Conservation (phyloP, 768 basidiomycete genomes). For the Scleroderma bovista region DNA sequence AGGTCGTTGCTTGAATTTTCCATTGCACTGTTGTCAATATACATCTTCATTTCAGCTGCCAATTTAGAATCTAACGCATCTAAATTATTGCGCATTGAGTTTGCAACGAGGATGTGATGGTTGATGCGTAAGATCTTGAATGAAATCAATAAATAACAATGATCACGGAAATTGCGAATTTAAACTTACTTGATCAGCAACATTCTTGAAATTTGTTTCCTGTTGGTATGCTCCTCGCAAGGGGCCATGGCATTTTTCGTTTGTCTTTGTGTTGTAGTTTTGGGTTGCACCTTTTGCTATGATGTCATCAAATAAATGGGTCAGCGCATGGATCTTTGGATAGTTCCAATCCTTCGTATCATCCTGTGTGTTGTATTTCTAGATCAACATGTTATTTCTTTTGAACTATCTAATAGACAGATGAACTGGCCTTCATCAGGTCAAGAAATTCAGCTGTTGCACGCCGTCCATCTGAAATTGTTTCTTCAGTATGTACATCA, state of each 20-base stretch:
- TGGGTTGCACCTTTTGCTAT: conserved; percentile 5
- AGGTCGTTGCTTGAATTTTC: not conserved
- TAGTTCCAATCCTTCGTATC: not conserved
- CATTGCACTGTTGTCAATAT: not conserved
- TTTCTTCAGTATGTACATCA: conserved; percentile 29
- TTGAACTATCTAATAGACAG: not conserved
- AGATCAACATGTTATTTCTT: too few relatives aligned
- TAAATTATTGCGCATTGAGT: conserved; percentile 4
- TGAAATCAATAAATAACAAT: not conserved
- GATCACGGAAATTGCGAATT: conserved; percentile 6
- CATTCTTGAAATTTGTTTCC: conserved; percentile 31
- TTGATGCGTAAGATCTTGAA: conserved; percentile 4
- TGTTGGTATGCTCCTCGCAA: conserved; percentile 12
- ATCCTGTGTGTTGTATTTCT: not conserved
- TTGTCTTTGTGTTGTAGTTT: not conserved
- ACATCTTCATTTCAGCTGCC: not conserved
- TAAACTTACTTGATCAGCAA: conserved; percentile 25
- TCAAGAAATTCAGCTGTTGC: conserved; percentile 14
- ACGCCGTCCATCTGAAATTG: conserved; percentile 14
- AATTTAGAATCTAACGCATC: conserved; percentile 14
- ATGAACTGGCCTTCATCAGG: conserved; percentile 15
- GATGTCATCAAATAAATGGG: not conserved
- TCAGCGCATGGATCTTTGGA: not conserved
- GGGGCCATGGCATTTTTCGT: not conserved
- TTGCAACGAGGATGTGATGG: not conserved